Evolutionary conservation across 495 filamentous ascomycete species (phyloP), one percentile per base, ranked within the genome.

Genomic region (Arthonia radiata): DNA sequence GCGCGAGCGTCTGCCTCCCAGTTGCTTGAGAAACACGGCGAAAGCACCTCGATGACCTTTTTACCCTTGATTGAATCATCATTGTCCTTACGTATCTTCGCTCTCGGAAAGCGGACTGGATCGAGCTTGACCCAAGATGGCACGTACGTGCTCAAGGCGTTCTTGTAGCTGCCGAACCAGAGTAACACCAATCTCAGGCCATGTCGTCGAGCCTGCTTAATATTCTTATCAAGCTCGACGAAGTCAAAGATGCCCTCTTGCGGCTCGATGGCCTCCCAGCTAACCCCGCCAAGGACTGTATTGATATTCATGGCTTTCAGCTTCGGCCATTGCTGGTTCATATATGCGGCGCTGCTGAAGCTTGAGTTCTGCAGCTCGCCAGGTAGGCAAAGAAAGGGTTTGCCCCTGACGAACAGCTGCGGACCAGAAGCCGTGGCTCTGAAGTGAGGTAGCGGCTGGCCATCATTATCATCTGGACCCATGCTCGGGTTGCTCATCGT

Each of bases 101-200:
- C 46, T 18, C 50, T 42, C 17, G 53, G 52, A 24, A 58, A 58
- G 24, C 56, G 42, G 26, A 41, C 37, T 1, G 38, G 30, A 28
- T 59, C 37, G 14, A 36, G 48, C 41, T 61, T 57, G 2, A 61
- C 42, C 49, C 53, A 60, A 3, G 37, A 4, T 4, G 49, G 55
- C 11, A 38, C 31, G 32, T 59, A 58, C 2, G 48, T 56, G 0
- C 47, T 50, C 27, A 26, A 38, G 49, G 48, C 55, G 40, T 59
- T 58, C 33, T 61, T 57, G 39, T 54, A 59, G 1, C 47, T 47
- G 2, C 53, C 57, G 41, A 59, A 57, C 57, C 57, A 59, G n/a
- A 59, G 40, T 14, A 59, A 25, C 2, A 59, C 41, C 0, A 62
- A 39, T 24, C 48, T 48, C 17, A 60, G 18, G 4, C 39, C 47